These are phyloP conservation scores for Colletotrichum filicis DNA, from an alignment of 2,329 filamentous ascomycete genomes.

Conservation along the genomic window DNA sequence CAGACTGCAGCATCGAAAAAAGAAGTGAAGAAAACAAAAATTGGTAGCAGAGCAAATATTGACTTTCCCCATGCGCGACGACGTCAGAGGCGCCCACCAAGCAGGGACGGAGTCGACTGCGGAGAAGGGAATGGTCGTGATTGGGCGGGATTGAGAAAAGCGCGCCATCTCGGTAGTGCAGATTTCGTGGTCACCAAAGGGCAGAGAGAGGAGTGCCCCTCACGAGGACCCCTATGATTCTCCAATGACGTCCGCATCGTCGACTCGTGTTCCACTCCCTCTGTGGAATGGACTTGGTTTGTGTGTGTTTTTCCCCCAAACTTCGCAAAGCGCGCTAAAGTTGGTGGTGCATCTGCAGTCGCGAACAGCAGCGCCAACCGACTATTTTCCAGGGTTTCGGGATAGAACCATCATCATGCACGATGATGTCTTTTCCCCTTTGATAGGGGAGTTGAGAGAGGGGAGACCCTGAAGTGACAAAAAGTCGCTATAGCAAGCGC, in stretches of 20 bases:
- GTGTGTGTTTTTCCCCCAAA: neutral
- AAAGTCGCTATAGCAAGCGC: too few relatives aligned
- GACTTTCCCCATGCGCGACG: constrained; percentile 18
- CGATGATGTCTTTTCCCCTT: constrained; percentile 17
- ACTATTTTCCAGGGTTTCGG: neutral
- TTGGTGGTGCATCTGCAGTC: neutral
- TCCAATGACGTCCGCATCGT: constrained; percentile 23
- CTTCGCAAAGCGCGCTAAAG: neutral
- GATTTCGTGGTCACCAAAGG: neutral
- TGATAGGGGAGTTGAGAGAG: neutral
- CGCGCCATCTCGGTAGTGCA: neutral
- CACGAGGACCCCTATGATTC: constrained; percentile 28
- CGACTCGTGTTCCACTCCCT: constrained; percentile 3
- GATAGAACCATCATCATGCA: constrained; percentile 4
- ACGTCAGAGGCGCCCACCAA: constrained; percentile 22
- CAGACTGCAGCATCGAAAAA: neutral
- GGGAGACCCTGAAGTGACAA: neutral
- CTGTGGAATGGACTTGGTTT: neutral
- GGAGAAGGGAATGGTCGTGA: neutral
- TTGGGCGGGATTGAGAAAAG: neutral
- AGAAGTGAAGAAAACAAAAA: neutral
- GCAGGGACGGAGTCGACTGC: neutral
- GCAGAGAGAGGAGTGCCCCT: neutral
- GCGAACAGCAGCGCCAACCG: neutral
- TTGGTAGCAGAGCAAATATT: neutral